A percentile compares a stretch with the other conserved stretches of the same genome.
Conservation (phyloP, 192 early-diverging fungal species). For the Coemansia sp. region DNA sequence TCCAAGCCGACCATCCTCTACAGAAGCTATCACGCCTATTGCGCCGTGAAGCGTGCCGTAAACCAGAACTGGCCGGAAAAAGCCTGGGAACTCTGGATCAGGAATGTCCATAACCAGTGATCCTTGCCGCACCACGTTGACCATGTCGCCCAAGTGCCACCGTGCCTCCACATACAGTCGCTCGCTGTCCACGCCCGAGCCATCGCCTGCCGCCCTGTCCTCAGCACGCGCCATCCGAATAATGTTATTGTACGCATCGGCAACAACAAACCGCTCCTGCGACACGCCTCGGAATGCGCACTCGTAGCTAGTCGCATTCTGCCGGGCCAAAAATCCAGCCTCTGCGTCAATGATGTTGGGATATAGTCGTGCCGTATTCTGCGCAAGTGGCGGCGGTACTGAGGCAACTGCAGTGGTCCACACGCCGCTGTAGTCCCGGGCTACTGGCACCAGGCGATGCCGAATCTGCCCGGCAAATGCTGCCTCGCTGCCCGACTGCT, state of each 20-base stretch:
- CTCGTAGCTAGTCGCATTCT: not conserved
- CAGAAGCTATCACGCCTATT: constrained; percentile 72
- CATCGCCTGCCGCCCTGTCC: not conserved
- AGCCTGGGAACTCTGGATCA: constrained; percentile 58
- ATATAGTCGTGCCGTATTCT: constrained; percentile 7
- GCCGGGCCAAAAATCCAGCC: constrained; percentile 7
- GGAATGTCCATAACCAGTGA: constrained; percentile 74
- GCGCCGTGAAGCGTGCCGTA: constrained; percentile 79
- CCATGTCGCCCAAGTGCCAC: constrained; percentile 76
- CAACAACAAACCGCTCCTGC: constrained; percentile 27
- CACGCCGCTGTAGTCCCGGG: constrained; percentile 29
- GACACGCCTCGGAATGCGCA: constrained; percentile 10
- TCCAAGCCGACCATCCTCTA: constrained; percentile 61
- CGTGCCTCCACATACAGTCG: constrained; percentile 62
- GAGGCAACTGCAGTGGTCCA: constrained; percentile 42
- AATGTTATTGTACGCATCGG: constrained; percentile 34
- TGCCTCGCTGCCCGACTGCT: not conserved
- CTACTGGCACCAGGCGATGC: constrained; percentile 28
- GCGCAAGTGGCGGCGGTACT: constrained; percentile 23
- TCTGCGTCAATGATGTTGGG: constrained; percentile 16
- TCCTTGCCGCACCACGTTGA: constrained; percentile 79
- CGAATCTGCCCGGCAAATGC: not conserved
- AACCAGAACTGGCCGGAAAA: constrained; percentile 57
- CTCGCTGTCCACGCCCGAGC: constrained; percentile 1
- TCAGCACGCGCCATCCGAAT: constrained; percentile 11